Evolutionary conservation across 768 basidiomycete species (phyloP), one percentile per base, ranked within the genome.

Genomic region (Sarcomyxa edulis): DNA sequence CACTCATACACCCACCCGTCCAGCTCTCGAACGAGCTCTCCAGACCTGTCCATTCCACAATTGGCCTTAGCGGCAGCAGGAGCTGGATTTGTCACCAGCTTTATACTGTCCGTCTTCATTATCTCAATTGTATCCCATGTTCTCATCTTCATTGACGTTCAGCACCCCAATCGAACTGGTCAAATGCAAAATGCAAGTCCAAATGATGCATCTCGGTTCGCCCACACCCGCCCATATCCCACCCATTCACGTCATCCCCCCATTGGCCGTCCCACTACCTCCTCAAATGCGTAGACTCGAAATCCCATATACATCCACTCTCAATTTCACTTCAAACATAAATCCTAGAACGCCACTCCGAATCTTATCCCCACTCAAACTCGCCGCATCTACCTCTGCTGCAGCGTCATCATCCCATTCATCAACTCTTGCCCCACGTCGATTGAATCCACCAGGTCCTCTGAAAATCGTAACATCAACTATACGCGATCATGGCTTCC

Each of bases 141-240:
- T 15, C 12, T 30, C 36, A 41, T 14, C 37, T 34, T 14, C 45
- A 37, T n/a, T 16, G 27, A 46, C 14, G 32, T 18, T 22, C 50
- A 91, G 89, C 20, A 96, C 93, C 0, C 94, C 94, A 1, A 83
- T 97, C 40, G 94, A 96, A 52, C 81, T 96, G 34, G 78, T 97
- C 42, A 96, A 98, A 62, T 96, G 92, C 66, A 90, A 91, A 59
- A 95, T 97, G 92, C 94, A 96, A 59, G 94, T 96, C 2, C 92
- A 95, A 55, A 84, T 90, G 76, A 77, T 95, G 57, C 62, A 28
- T 32, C n/a, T 31, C 6, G 18, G 46, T 31, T 45, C 40, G 0
- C 22, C 49, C 22, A 45, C 47, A 7, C 42, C 32, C 20, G 45
- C 47, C 16, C 40, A 37, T 27, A 35, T 39, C 18, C 43, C 49